Evolutionary conservation across 2,329 filamentous ascomycete genomes (phyloP).

Genomic region (Orbilia brochopaga): DNA sequence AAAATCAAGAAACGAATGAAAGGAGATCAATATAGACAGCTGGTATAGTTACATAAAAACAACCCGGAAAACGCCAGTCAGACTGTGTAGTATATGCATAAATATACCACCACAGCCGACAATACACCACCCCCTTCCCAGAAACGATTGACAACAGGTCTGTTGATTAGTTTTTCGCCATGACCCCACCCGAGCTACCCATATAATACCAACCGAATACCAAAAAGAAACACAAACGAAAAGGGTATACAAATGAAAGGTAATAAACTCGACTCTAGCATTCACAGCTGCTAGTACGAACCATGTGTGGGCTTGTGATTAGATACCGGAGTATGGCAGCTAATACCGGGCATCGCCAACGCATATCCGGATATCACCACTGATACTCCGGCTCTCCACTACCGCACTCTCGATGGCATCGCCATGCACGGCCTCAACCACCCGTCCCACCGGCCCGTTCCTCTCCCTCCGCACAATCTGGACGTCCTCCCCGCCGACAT

Average conservation of each 20-base stretch:
- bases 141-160: slow-evolving; percentile 51
- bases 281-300: no score
- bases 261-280: slow-evolving; percentile 14
- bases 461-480: slow-evolving; percentile 24
- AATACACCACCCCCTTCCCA: slow-evolving; percentile 16
- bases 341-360: slow-evolving; percentile 28
- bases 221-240: slow-evolving; percentile 16
- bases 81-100: neutral
- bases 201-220: slow-evolving; percentile 15
- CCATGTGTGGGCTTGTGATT: neutral
- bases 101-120: slow-evolving; percentile 18
- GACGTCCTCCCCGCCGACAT: slow-evolving; percentile 29
- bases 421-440: slow-evolving; percentile 46
- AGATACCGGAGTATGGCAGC: neutral
- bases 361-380: slow-evolving; percentile 42
- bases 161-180: slow-evolving; percentile 50
- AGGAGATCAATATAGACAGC: slow-evolving; percentile 6
- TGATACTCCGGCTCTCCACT: slow-evolving; percentile 39
- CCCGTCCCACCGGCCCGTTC: slow-evolving; percentile 31
- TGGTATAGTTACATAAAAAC: neutral
- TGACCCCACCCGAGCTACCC: slow-evolving; percentile 19
- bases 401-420: slow-evolving; percentile 12
- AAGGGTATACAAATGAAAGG: slow-evolving; percentile 27
- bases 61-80: slow-evolving; percentile 28
- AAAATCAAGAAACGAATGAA: slow-evolving; percentile 3